A percentile compares a stretch with the other conserved stretches of the same genome.
phyloP scores from a whole-genome alignment of 2,329 filamentous ascomycete species.

The Pseudonectria buxi region DNA sequence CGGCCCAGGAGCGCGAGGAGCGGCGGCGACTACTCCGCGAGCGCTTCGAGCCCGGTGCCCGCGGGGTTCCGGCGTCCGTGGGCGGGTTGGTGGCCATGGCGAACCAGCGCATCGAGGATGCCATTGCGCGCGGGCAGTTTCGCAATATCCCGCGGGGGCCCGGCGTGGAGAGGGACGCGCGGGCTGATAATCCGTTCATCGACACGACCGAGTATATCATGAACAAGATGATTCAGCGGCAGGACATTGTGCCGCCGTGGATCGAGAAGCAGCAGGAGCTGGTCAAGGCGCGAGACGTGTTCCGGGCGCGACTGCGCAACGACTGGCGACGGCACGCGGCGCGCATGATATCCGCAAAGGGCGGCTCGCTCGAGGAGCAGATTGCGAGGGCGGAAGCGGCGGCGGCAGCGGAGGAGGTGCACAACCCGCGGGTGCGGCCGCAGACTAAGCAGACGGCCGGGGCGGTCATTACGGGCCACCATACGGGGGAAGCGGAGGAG shows the following conservation, averaged over 20 bases:
- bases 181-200: conserved; percentile 80
- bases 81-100: conserved; percentile 75
- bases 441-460: conserved; percentile 39
- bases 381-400: conserved; percentile 64
- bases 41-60: conserved; percentile 66
- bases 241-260: conserved; percentile 94
- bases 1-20: conserved; percentile 65
- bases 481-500: conserved; percentile 13
- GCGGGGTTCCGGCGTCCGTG: conserved; percentile 68
- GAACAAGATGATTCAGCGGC: conserved; percentile 96
- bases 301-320: conserved; percentile 65
- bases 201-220: conserved; percentile 97
- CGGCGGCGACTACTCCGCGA: conserved; percentile 70
- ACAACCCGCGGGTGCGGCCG: conserved; percentile 48
- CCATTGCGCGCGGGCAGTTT: conserved; percentile 87
- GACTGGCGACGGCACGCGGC: conserved; percentile 85
- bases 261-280: conserved; percentile 98
- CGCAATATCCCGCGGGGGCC: conserved; percentile 73
- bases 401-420: conserved; percentile 63
- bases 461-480: conserved; percentile 39
- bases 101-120: conserved; percentile 88
- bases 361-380: conserved; percentile 68
- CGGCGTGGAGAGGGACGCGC: conserved; percentile 71
- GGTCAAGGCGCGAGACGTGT: conserved; percentile 58
- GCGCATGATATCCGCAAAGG: conserved; percentile 67